phyloP scores from a whole-genome alignment of 768 basidiomycete species.

The Mycena venus region DNA sequence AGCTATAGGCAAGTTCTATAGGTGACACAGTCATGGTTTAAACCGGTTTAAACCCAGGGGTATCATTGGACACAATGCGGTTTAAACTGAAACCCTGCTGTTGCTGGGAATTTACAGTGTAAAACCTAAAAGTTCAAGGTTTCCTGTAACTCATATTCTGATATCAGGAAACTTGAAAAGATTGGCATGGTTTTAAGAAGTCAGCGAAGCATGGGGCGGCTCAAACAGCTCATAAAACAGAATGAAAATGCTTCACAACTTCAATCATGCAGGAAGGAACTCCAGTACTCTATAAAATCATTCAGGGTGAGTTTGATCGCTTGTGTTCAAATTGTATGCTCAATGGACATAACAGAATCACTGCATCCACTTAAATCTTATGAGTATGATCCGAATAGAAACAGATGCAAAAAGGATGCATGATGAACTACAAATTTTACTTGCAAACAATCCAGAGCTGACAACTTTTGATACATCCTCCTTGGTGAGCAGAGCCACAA shows the following conservation, averaged over 20 bases:
- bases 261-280: neutral
- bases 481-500: neutral
- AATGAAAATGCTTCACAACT: neutral
- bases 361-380: neutral
- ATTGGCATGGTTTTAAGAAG: neutral
- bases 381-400: neutral
- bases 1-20: no score
- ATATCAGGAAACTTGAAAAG: neutral
- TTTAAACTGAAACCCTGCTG: no score
- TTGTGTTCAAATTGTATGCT: neutral
- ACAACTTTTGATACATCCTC: neutral
- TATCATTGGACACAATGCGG: no score
- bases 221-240: neutral
- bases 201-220: neutral
- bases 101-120: constrained; percentile 9
- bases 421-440: neutral
- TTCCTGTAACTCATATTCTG: no score
- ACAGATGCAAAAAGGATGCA: neutral
- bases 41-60: no score
- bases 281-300: neutral
- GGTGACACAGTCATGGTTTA: no score
- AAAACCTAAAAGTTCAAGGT: neutral
- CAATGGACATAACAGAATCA: neutral
- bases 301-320: neutral
- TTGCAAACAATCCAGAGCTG: neutral